Percentiles rank a stretch among this genome's conserved stretches.
These are phyloP conservation scores for Fusarium hainanense DNA, from an alignment of 2,329 filamentous ascomycete species.

Conservation along the genomic window DNA sequence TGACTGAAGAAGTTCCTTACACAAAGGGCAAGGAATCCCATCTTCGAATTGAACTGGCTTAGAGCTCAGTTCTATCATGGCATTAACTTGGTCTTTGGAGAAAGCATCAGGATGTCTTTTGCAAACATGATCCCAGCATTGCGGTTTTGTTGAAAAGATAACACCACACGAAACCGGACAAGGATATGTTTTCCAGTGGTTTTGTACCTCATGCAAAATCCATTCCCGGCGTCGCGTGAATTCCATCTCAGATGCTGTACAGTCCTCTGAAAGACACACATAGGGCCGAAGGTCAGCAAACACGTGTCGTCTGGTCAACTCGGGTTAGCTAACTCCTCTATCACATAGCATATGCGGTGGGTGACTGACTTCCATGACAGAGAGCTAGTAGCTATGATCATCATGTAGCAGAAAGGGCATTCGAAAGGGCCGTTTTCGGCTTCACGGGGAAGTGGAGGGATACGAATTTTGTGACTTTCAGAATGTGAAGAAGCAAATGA, in stretches of 20 bases:
- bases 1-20: no score
- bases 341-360: no score
- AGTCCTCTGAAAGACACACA: neutral
- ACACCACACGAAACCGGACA: neutral
- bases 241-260: neutral
- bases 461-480: fast-evolving
- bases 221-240: neutral
- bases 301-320: fast-evolving
- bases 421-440: neutral
- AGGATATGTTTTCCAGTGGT: neutral
- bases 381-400: neutral
- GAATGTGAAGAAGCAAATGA: neutral
- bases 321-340: neutral
- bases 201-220: neutral
- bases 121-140: no score
- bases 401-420: constrained; percentile 12
- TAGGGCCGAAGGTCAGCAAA: neutral
- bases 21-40: neutral
- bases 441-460: neutral
- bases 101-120: fast-evolving
- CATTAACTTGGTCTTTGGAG: fast-evolving
- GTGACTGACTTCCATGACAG: fast-evolving
- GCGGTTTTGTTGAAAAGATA: no score
- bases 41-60: fast-evolving
- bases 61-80: neutral